Conservation (phyloP, 2,329 filamentous ascomycete genomes). For the Lachnellula subtilissima region DNA sequence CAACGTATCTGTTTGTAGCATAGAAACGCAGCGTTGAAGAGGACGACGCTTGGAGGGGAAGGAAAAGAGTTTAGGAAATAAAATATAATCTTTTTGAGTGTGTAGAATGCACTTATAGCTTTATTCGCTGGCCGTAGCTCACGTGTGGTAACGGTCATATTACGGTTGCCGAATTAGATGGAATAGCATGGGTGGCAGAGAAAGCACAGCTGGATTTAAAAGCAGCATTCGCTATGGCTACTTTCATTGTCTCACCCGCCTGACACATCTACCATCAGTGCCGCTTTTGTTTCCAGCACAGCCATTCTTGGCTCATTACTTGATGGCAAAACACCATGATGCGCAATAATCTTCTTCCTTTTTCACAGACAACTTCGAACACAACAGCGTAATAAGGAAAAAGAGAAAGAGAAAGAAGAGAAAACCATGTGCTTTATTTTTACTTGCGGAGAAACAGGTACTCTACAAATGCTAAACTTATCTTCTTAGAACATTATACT, state of each 20-base stretch:
- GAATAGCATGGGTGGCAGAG: background rate
- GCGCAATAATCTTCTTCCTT: background rate
- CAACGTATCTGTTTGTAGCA: conserved; percentile 69
- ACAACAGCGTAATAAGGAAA: background rate
- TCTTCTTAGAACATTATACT: conserved; percentile 1
- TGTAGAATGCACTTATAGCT: conserved; percentile 6
- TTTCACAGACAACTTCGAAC: background rate
- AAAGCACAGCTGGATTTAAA: too few species aligned
- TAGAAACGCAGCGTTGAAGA: conserved; percentile 93
- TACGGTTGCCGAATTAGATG: background rate
- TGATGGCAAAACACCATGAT: background rate
- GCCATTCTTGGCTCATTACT: background rate
- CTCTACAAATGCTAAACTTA: too few species aligned
- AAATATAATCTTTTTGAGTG: background rate
- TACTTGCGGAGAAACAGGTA: conserved; percentile 31
- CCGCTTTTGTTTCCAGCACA: background rate
- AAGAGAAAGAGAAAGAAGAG: too few species aligned
- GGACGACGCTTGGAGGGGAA: conserved; percentile 66
- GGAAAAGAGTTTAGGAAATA: conserved; percentile 21
- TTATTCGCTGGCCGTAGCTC: conserved; percentile 3
- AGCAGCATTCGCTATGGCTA: background rate
- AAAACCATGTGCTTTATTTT: conserved; percentile 29
- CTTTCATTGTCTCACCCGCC: background rate
- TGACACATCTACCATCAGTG: background rate
- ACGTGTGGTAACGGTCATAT: background rate